Percentiles rank a stretch among this genome's conserved stretches.
These are phyloP conservation scores for Aspergillus persii DNA, from an alignment of 2,329 filamentous ascomycete species.

Conservation along the genomic window DNA sequence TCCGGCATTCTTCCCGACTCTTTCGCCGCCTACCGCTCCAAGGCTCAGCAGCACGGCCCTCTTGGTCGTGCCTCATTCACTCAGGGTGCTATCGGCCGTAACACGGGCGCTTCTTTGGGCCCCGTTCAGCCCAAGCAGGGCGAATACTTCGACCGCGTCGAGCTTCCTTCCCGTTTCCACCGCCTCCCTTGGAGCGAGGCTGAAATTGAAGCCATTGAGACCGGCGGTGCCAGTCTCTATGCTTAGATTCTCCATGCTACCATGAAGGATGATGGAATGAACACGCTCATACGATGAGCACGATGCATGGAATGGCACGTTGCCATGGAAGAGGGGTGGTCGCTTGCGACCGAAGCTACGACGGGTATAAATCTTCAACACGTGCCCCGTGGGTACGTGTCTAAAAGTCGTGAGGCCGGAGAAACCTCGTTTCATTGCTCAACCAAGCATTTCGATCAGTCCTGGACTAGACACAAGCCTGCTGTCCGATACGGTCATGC, in stretches of 20 bases:
- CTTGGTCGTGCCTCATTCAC: slow-evolving; percentile 43
- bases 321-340: not conserved
- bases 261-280: slow-evolving; percentile 17
- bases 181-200: slow-evolving; percentile 68
- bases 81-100: slow-evolving; percentile 54
- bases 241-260: slow-evolving; percentile 37
- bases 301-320: slow-evolving; percentile 6
- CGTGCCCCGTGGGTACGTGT: not conserved
- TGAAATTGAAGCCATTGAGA: slow-evolving; percentile 96
- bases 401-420: not conserved
- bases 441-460: not conserved
- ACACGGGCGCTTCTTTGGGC: slow-evolving; percentile 68
- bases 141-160: slow-evolving; percentile 81
- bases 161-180: slow-evolving; percentile 82
- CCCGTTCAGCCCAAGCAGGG: slow-evolving; percentile 68
- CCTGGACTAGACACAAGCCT: not conserved
- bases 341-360: not conserved
- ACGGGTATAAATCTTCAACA: not conserved
- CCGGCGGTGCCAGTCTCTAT: slow-evolving; percentile 73
- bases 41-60: slow-evolving; percentile 66
- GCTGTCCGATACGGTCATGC: slow-evolving; percentile 3
- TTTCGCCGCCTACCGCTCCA: slow-evolving; percentile 61
- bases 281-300: slow-evolving; percentile 9
- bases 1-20: slow-evolving; percentile 57
- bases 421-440: not conserved